Conservation (phyloP, 83 land plant species). For the Picea abies region DNA sequence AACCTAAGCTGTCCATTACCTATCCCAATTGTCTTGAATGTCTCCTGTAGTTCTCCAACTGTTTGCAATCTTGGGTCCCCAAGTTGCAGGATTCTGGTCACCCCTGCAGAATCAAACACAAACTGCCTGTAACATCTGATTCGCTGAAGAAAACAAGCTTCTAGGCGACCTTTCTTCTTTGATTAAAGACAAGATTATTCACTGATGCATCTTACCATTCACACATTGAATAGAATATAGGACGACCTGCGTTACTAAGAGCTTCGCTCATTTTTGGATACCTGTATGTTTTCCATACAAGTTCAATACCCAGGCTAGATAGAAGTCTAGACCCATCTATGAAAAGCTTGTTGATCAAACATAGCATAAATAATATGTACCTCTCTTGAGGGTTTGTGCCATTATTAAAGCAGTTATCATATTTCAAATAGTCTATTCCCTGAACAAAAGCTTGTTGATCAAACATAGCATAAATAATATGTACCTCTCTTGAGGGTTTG, state of each 20-base stretch:
- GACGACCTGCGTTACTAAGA: constrained; percentile 2
- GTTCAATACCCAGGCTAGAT: not conserved
- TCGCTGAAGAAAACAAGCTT: too few relatives aligned
- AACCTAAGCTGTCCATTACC: constrained; percentile 24
- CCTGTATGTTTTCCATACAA: not conserved
- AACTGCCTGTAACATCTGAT: too few relatives aligned
- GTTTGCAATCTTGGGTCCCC: constrained; percentile 21
- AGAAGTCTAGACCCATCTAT: not conserved
- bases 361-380: constrained; percentile 20
- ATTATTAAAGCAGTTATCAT: constrained; percentile 70
- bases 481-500: too few relatives aligned
- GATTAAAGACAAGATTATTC: not conserved
- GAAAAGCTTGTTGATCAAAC: not conserved
- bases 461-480: too few relatives aligned
- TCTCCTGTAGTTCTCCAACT: constrained; percentile 31
- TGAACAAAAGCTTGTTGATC: too few relatives aligned
- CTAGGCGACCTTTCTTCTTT: too few relatives aligned
- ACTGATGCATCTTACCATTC: not conserved
- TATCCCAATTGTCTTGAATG: constrained; percentile 14
- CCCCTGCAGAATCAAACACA: constrained; percentile 18
- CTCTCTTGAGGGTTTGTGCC: constrained; percentile 37
- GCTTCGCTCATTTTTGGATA: constrained; percentile 18
- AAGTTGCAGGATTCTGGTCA: constrained; percentile 20
- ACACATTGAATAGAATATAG: constrained; percentile 20
- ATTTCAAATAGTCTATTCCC: constrained; percentile 82